Evolutionary conservation across 306 rosid species (phyloP).

Genomic region (Gastrolobium villosum): DNA sequence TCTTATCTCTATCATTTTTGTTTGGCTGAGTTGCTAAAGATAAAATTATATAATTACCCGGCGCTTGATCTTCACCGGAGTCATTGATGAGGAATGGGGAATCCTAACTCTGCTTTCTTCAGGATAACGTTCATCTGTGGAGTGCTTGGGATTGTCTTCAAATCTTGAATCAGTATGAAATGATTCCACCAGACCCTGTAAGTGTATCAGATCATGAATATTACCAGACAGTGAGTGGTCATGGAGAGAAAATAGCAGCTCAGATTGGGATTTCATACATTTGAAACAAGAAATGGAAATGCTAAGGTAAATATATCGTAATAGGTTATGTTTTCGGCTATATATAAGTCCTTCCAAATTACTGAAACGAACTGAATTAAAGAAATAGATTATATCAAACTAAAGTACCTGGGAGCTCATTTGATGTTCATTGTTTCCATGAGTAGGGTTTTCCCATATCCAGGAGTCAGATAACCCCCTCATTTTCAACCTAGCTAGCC

Average conservation of each 20-base stretch:
- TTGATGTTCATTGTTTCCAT: constrained; percentile 59
- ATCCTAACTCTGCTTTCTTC: constrained; percentile 60
- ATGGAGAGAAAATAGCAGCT: constrained; percentile 21
- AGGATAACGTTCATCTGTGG: constrained; percentile 58
- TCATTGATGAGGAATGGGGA: constrained; percentile 61
- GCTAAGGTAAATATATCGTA: not conserved
- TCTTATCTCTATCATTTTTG: constrained; percentile 28
- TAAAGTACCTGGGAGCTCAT: constrained; percentile 68
- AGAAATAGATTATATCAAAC: constrained; percentile 19
- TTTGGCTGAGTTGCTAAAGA: constrained; percentile 31
- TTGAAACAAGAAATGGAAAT: constrained; percentile 32
- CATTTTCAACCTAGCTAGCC: constrained; percentile 77
- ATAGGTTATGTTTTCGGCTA: not conserved
- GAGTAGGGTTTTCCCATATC: constrained; percentile 83
- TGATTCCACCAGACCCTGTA: constrained; percentile 63
- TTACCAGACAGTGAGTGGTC: constrained; percentile 36
- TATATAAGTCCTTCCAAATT: constrained; percentile 19
- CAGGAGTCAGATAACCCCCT: constrained; percentile 88
- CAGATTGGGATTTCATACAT: constrained; percentile 28
- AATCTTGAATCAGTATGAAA: constrained; percentile 50
- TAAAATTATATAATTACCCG: constrained; percentile 63
- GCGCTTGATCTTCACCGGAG: constrained; percentile 88
- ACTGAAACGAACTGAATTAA: constrained; percentile 6
- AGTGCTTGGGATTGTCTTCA: constrained; percentile 54
- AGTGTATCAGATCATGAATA: constrained; percentile 46